A percentile compares a stretch with the other conserved stretches of the same genome.
phyloP scores from a whole-genome alignment of 768 basidiomycete species.

The Phallus indusiatus region DNA sequence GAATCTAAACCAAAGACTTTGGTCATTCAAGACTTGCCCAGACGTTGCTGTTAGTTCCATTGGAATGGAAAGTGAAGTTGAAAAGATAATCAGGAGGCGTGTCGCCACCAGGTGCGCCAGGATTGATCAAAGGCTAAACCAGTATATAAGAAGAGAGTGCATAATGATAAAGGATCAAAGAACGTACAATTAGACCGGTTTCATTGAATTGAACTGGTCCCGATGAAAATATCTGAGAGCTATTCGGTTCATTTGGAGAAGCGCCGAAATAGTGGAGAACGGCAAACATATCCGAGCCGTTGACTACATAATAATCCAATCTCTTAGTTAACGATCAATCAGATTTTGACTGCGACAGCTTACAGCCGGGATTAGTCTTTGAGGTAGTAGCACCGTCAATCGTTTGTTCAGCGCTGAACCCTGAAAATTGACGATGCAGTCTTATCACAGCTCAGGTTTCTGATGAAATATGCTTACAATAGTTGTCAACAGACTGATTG shows the following conservation, averaged over 20 bases:
- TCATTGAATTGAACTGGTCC: constrained; percentile 23
- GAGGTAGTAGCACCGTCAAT: not conserved
- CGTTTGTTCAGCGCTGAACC: constrained; percentile 9
- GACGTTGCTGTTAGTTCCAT: not conserved
- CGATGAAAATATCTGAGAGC: constrained; percentile 14
- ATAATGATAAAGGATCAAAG: constrained; percentile 7
- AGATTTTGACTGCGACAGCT: not conserved
- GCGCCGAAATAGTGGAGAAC: not conserved
- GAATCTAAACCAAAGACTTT: not conserved
- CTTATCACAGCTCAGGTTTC: not conserved
- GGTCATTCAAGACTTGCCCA: constrained; percentile 1
- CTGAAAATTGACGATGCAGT: not conserved
- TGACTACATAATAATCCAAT: not conserved
- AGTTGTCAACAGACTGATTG: constrained; percentile 14
- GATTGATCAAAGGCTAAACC: constrained; percentile 13
- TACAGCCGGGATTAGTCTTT: not conserved
- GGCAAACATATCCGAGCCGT: not conserved
- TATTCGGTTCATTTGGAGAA: not conserved
- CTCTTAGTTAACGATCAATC: not conserved
- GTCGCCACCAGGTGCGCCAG: constrained; percentile 6
- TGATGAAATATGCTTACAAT: constrained; percentile 14
- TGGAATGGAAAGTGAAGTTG: constrained; percentile 3
- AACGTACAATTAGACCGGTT: constrained; percentile 19
- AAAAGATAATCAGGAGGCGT: not conserved
- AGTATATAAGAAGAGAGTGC: constrained; percentile 7